Evolutionary conservation across 2,329 filamentous ascomycete genomes (phyloP).

Genomic region (Ceratocystis variospora): DNA sequence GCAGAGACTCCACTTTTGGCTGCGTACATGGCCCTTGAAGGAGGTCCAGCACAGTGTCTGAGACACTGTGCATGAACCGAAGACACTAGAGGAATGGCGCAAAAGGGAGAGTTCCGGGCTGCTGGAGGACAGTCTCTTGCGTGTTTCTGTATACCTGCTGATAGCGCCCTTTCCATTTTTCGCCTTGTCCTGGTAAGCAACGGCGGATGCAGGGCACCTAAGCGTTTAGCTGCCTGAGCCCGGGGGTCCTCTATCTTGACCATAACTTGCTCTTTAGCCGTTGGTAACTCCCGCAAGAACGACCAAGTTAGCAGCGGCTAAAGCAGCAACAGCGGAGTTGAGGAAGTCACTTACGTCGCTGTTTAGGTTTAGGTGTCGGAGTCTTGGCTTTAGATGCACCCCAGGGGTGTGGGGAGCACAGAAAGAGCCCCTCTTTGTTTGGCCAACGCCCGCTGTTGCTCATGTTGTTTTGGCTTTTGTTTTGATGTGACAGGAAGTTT

Average conservation of each 20-base stretch:
- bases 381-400: neutral
- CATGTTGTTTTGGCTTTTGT: neutral
- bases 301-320: neutral
- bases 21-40: neutral
- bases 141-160: neutral
- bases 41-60: neutral
- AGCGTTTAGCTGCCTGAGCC: neutral
- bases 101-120: too few relatives aligned
- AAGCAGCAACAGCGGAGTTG: neutral
- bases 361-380: too few relatives aligned
- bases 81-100: neutral
- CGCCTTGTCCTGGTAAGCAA: too few relatives aligned
- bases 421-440: neutral
- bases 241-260: neutral
- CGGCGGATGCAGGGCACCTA: neutral
- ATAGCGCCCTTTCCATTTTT: neutral
- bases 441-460: neutral
- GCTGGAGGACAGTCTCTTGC: too few relatives aligned
- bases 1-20: neutral
- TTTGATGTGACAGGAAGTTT: neutral
- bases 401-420: neutral
- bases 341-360: neutral
- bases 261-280: neutral
- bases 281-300: neutral
- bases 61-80: neutral